Percentiles rank a stretch among this genome's conserved stretches.
Conservation (phyloP, 2,329 filamentous ascomycete species). For the Hymenoscyphus fraxineus region DNA sequence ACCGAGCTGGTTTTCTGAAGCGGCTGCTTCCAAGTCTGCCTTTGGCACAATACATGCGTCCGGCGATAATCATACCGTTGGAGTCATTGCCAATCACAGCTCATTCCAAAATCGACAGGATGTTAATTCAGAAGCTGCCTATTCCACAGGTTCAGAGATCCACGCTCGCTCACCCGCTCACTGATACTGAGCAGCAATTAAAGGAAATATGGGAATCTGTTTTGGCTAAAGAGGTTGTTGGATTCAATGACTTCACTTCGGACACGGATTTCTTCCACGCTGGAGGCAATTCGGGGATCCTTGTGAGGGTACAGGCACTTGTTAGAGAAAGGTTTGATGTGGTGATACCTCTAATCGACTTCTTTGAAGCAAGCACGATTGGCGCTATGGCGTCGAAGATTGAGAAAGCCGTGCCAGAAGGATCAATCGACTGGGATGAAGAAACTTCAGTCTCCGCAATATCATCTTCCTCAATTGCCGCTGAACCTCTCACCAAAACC, state of each 20-base stretch:
- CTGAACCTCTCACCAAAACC: neutral
- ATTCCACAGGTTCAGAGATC: slow-evolving; percentile 5
- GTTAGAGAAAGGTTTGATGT: slow-evolving; percentile 9
- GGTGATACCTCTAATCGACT: slow-evolving; percentile 34
- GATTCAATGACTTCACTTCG: neutral
- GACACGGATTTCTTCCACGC: slow-evolving; percentile 19
- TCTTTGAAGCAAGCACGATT: slow-evolving; percentile 40
- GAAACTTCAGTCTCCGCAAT: slow-evolving; percentile 10
- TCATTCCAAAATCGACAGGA: slow-evolving; percentile 36
- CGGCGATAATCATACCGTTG: slow-evolving; percentile 31
- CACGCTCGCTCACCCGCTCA: neutral
- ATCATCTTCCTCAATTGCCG: neutral
- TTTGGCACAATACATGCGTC: slow-evolving; percentile 39
- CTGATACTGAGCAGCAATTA: slow-evolving; percentile 10
- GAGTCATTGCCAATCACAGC: slow-evolving; percentile 32
- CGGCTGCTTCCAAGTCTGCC: slow-evolving; percentile 11
- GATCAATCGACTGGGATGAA: slow-evolving; percentile 14
- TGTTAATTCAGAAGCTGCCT: slow-evolving; percentile 15
- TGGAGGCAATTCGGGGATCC: slow-evolving; percentile 19
- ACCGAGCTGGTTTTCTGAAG: slow-evolving; percentile 22
- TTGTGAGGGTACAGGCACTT: slow-evolving; percentile 15
- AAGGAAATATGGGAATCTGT: slow-evolving; percentile 17
- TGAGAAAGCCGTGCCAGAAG: slow-evolving; percentile 1
- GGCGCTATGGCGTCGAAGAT: slow-evolving; percentile 32
- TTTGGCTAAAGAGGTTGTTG: slow-evolving; percentile 3